Base-by-base conservation (phyloP, 2,329 filamentous ascomycete species). In the Alternaria sp. region DNA sequence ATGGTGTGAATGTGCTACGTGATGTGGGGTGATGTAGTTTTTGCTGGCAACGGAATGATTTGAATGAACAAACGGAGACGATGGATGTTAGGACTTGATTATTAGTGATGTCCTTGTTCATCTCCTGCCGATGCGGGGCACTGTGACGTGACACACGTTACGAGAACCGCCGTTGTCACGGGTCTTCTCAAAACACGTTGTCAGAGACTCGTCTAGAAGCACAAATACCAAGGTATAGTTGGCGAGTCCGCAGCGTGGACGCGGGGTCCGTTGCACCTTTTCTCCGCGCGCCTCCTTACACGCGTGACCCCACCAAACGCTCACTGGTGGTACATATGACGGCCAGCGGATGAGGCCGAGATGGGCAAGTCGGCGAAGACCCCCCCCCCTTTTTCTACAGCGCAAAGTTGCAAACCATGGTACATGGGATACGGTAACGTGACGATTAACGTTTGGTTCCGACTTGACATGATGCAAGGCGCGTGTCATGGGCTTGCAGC, bases 381-480 rank as follows among this genome's bases (percentile, higher is more conserved):
- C 44, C 44, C 21, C 33, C 17, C 17, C 17, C 17, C 17, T 17
- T 17, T 48, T 48, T 23, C 21, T 21, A 33, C 23, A 29, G 17
- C n/a, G 31, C 17, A 24, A 59, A 56, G 26, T 14, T 13, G 31
- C 17, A 24, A 59, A 56, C 56, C 56, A 59, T 59, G 46, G 56
- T 56, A 55, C 51, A 49, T 36, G 26, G 26, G 33, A 33, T 44
- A 26, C 17, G 23, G 29, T 24, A 28, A 48, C 17, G 51, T 49
- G 23, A 40, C 45, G 45, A 58, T 24, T 48, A 48, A 48, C 36
- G 56, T 46, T 53, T 55, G 52, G 46, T 40, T 59, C 26, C 24
- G 49, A 51, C 49, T 34, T 58, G 50, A 49, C 55, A 54, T 49
- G 56, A 54, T 58, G 56, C 56, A 58, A 54, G 51, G 33, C 44